A percentile compares a stretch with the other conserved stretches of the same genome.
Evolutionary conservation across 75 land plant species (phyloP).

Genomic region (Sequoia sempervirens): DNA sequence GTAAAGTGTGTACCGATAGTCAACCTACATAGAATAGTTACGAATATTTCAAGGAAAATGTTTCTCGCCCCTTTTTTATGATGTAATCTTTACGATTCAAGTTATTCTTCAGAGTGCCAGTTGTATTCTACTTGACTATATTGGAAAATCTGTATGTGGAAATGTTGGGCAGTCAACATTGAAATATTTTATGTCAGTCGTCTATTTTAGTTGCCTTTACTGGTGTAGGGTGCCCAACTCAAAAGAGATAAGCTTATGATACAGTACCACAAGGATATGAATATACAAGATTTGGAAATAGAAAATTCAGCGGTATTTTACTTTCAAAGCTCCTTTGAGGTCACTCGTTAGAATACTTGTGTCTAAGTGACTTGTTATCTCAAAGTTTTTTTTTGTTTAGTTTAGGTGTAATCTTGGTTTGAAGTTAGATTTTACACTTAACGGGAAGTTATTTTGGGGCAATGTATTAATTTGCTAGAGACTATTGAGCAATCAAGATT

Average conservation of each 20-base stretch:
- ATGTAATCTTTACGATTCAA: background rate
- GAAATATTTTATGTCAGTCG: background rate
- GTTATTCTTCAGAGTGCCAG: background rate
- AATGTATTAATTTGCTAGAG: too few species aligned
- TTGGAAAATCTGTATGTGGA: background rate
- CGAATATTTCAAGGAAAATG: slow-evolving; percentile 5
- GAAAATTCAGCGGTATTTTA: background rate
- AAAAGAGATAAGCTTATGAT: background rate
- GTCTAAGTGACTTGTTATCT: background rate
- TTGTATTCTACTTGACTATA: background rate
- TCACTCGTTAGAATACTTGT: background rate
- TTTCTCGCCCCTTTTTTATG: background rate
- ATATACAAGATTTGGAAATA: background rate
- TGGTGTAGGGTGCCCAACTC: background rate
- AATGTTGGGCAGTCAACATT: background rate
- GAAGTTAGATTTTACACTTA: too few species aligned
- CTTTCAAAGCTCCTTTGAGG: background rate
- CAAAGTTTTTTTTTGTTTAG: background rate
- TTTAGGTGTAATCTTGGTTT: background rate
- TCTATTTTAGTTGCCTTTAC: background rate
- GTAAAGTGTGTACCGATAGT: background rate
- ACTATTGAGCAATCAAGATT: too few species aligned
- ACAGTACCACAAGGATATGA: background rate
- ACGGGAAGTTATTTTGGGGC: too few species aligned
- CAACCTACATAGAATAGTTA: background rate